phyloP scores from a whole-genome alignment of 768 basidiomycete genomes.

The Chlorophyllum brunneum region DNA sequence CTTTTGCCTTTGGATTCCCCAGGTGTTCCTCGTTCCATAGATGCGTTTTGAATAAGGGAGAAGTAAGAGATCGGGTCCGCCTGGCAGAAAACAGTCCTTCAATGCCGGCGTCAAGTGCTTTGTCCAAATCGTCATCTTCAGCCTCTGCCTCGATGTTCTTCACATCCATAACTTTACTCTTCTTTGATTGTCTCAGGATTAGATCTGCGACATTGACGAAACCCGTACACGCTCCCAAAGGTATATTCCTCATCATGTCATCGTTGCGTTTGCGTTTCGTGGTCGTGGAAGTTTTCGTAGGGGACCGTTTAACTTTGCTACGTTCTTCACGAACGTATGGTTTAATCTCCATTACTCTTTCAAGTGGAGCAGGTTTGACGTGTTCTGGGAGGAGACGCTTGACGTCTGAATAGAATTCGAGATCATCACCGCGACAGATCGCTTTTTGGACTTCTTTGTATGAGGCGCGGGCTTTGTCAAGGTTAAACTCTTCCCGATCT shows the following conservation, averaged over 20 bases:
- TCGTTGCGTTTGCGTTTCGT: constrained; percentile 70
- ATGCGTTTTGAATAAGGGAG: constrained; percentile 23
- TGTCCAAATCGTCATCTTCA: constrained; percentile 65
- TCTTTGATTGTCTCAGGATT: constrained; percentile 44
- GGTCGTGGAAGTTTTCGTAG: constrained; percentile 21
- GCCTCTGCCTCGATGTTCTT: constrained; percentile 50
- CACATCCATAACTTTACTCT: constrained; percentile 41
- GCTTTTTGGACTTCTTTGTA: constrained; percentile 88
- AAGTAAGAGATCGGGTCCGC: constrained; percentile 46
- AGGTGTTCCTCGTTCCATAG: background rate
- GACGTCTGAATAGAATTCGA: constrained; percentile 93
- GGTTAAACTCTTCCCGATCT: constrained; percentile 86
- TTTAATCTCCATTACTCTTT: constrained; percentile 81
- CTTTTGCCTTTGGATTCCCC: constrained; percentile 28
- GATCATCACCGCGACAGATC: constrained; percentile 79
- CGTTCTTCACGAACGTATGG: constrained; percentile 56
- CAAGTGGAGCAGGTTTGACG: constrained; percentile 70
- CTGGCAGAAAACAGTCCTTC: constrained; percentile 32
- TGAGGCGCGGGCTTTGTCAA: constrained; percentile 80
- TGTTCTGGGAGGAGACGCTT: constrained; percentile 79
- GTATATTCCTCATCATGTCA: constrained; percentile 67
- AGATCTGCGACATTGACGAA: constrained; percentile 71
- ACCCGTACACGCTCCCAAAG: constrained; percentile 61
- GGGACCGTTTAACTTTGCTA: constrained; percentile 26
- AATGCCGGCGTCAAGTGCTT: constrained; percentile 60